Conservation (phyloP, 345 rosid species). For the Alliaria petiolata region DNA sequence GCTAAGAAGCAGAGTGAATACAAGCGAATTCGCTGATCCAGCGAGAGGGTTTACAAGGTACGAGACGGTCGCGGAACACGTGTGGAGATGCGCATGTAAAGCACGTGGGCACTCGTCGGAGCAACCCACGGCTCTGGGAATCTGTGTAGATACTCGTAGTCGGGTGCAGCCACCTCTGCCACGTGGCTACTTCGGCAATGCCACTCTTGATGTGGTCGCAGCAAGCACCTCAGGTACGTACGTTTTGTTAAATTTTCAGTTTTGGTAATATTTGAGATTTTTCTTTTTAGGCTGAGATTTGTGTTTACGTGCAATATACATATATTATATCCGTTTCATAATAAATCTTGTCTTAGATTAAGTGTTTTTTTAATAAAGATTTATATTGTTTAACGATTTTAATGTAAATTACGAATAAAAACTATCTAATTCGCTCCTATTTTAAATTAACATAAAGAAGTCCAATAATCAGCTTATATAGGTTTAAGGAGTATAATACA, state of each 20-base stretch:
- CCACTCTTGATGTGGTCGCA: slow-evolving; percentile 41
- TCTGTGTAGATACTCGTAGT: slow-evolving; percentile 44
- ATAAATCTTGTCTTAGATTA: no score
- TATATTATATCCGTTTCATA: neutral
- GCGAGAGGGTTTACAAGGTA: slow-evolving; percentile 39
- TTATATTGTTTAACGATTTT: neutral
- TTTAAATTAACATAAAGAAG: neutral
- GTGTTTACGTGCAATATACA: neutral
- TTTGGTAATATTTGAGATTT: neutral
- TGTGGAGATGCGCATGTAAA: slow-evolving; percentile 32
- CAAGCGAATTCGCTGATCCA: neutral
- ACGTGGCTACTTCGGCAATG: slow-evolving; percentile 40
- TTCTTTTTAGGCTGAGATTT: neutral
- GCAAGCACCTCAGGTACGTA: slow-evolving; percentile 36
- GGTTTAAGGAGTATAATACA: no score
- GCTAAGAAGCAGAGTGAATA: slow-evolving; percentile 39
- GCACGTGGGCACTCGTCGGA: slow-evolving; percentile 33
- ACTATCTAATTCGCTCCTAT: neutral
- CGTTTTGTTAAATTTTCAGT: neutral
- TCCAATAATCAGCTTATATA: neutral
- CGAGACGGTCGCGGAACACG: slow-evolving; percentile 34
- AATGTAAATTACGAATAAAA: neutral
- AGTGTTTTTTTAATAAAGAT: neutral
- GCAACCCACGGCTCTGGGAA: slow-evolving; percentile 46
- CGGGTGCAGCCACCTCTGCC: slow-evolving; percentile 42